Conservation (phyloP, 2,329 filamentous ascomycete genomes). For the Immersiporthe knoxdaviesiana region DNA sequence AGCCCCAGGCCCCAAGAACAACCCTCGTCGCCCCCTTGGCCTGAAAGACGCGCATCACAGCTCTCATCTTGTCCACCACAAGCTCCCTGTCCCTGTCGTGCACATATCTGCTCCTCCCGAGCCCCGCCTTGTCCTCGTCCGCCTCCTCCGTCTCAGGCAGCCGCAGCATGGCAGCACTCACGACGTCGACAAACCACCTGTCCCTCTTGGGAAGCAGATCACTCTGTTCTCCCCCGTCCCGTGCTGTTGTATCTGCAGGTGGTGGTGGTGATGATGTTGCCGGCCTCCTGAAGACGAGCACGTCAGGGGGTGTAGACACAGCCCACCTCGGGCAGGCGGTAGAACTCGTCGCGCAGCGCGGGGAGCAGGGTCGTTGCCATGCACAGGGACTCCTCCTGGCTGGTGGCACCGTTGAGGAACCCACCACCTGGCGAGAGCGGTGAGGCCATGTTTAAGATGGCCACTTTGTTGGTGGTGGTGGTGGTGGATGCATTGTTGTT, state of each 20-base stretch:
- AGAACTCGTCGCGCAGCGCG: constrained; percentile 60
- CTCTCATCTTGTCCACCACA: constrained; percentile 58
- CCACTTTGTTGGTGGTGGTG: background rate
- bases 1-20: constrained; percentile 67
- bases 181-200: constrained; percentile 61
- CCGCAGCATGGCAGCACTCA: constrained; percentile 61
- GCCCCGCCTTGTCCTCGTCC: constrained; percentile 39
- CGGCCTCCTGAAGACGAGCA: constrained; percentile 57
- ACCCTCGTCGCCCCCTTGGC: constrained; percentile 50
- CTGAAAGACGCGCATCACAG: constrained; percentile 56
- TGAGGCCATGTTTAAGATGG: constrained; percentile 40
- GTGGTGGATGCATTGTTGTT: background rate
- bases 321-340: constrained; percentile 61
- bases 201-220: constrained; percentile 46
- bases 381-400: constrained; percentile 66
- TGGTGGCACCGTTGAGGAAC: constrained; percentile 60
- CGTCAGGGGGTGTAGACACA: constrained; percentile 60
- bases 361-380: constrained; percentile 62
- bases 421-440: constrained; percentile 64
- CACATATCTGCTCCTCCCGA: constrained; percentile 40
- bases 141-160: constrained; percentile 55
- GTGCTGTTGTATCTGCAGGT: constrained; percentile 34
- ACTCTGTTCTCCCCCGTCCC: background rate
- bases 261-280: background rate
- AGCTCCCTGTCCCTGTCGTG: constrained; percentile 54